Evolutionary conservation across 1,284 basidiomycete genomes (phyloP).

Genomic region (Rhodotorula sp.): DNA sequence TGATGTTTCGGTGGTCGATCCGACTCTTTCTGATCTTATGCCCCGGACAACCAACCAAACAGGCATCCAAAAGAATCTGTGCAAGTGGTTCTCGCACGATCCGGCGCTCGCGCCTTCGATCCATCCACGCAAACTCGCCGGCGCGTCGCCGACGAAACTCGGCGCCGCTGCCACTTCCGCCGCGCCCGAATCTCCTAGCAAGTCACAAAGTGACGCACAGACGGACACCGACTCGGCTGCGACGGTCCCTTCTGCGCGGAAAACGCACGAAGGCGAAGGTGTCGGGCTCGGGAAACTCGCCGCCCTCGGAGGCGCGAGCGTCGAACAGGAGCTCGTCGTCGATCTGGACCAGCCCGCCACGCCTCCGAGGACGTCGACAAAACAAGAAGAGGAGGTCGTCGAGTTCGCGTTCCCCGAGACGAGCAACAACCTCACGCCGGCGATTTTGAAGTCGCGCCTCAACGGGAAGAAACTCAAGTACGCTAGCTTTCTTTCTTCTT

Average conservation of each 20-base stretch:
- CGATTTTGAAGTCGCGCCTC: slow-evolving; percentile 64
- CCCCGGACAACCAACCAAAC: too few relatives aligned
- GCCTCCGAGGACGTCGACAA: slow-evolving; percentile 17
- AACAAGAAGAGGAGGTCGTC: slow-evolving; percentile 45
- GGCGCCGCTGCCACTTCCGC: background rate
- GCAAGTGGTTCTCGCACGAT: slow-evolving; percentile 40
- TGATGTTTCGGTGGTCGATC: slow-evolving; percentile 48
- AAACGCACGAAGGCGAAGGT: slow-evolving; percentile 8
- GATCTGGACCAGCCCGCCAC: slow-evolving; percentile 31
- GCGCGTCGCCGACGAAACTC: slow-evolving; percentile 9
- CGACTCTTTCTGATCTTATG: background rate
- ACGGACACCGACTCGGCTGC: slow-evolving; percentile 43
- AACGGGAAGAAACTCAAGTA: slow-evolving; percentile 80
- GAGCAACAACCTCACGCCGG: slow-evolving; percentile 61
- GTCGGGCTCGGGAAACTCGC: slow-evolving; percentile 26
- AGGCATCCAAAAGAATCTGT: slow-evolving; percentile 40
- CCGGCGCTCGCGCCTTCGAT: slow-evolving; percentile 36
- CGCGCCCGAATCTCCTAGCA: slow-evolving; percentile 39
- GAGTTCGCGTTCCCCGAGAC: slow-evolving; percentile 56
- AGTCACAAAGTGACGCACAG: slow-evolving; percentile 14
- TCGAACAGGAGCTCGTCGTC: slow-evolving; percentile 20
- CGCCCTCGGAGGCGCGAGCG: slow-evolving; percentile 8
- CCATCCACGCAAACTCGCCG: slow-evolving; percentile 29
- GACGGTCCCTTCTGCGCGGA: background rate
- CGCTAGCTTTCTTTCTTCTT: slow-evolving; percentile 41